Percentiles rank a stretch among this genome's conserved stretches.
Evolutionary conservation across 192 early-diverging fungal species (phyloP).

Genomic region (Umbelopsis sp.): DNA sequence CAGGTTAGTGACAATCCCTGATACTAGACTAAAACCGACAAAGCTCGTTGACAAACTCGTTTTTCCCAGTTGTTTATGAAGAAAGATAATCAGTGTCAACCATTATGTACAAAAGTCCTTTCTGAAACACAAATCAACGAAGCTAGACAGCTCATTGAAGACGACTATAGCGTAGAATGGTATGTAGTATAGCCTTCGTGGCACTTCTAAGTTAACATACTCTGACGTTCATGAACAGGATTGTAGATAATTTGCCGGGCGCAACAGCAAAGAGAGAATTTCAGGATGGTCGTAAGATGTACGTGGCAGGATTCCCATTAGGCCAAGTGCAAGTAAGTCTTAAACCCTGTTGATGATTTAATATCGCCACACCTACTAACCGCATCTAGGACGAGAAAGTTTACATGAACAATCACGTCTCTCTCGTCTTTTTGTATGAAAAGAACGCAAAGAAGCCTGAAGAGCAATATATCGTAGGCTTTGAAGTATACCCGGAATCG

Average conservation of each 20-base stretch:
- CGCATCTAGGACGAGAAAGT: constrained; percentile 35
- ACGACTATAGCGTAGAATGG: constrained; percentile 69
- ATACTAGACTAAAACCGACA: no score
- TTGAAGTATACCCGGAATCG: constrained; percentile 68
- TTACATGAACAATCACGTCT: constrained; percentile 64
- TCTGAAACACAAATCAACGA: constrained; percentile 42
- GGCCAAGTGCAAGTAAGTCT: constrained; percentile 35
- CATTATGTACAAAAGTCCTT: constrained; percentile 58
- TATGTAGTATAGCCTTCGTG: constrained; percentile 8
- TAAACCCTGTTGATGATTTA: background rate
- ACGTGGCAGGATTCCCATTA: constrained; percentile 63
- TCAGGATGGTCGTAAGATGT: constrained; percentile 38
- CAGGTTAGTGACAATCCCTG: constrained; percentile 26
- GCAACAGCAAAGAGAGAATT: constrained; percentile 51
- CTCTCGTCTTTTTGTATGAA: constrained; percentile 57
- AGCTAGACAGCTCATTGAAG: constrained; percentile 53
- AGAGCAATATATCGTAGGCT: constrained; percentile 59
- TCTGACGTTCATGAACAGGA: constrained; percentile 31
- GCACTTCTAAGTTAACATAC: background rate
- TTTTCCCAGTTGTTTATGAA: constrained; percentile 41
- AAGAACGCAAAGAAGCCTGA: constrained; percentile 35
- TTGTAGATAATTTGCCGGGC: constrained; percentile 69
- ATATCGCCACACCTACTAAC: background rate
- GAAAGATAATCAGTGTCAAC: constrained; percentile 48
- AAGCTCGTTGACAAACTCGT: background rate